These are phyloP conservation scores for Pyrus communis DNA, from an alignment of 306 rosid genomes.

Conservation along the genomic window DNA sequence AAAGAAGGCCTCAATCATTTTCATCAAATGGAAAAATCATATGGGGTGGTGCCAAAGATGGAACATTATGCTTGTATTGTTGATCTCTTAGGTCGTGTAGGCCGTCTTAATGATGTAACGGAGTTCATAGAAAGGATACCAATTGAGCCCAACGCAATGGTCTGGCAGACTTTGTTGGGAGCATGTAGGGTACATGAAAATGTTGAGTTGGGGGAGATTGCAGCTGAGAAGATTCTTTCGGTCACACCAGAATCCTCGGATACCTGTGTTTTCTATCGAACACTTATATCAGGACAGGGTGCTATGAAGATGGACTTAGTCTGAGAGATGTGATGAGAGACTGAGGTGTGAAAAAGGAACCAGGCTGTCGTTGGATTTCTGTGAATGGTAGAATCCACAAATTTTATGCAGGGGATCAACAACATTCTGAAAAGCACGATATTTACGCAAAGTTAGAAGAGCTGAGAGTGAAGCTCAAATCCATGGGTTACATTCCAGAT, in stretches of 20 bases:
- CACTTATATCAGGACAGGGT: slow-evolving; percentile 51
- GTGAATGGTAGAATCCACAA: slow-evolving; percentile 52
- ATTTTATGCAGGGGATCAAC: slow-evolving; percentile 60
- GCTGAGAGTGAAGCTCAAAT: slow-evolving; percentile 28
- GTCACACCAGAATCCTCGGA: slow-evolving; percentile 45
- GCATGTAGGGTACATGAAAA: slow-evolving; percentile 73
- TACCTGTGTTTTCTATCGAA: slow-evolving; percentile 59
- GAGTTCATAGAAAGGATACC: slow-evolving; percentile 56
- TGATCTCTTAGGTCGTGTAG: slow-evolving; percentile 67
- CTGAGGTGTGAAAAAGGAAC: slow-evolving; percentile 59
- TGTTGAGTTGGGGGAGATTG: slow-evolving; percentile 48
- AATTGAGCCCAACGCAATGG: slow-evolving; percentile 50
- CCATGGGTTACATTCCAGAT: slow-evolving; percentile 17
- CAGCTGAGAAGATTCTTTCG: slow-evolving; percentile 55
- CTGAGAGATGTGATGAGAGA: slow-evolving; percentile 57
- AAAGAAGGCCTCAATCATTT: slow-evolving; percentile 57
- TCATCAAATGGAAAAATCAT: slow-evolving; percentile 41
- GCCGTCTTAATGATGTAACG: slow-evolving; percentile 45
- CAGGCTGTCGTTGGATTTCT: slow-evolving; percentile 60
- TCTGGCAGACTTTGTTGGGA: slow-evolving; percentile 74
- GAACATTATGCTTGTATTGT: slow-evolving; percentile 69
- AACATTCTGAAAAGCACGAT: slow-evolving; percentile 44
- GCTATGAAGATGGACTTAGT: slow-evolving; percentile 34
- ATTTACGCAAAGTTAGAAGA: slow-evolving; percentile 45
- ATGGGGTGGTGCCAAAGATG: slow-evolving; percentile 50